These are phyloP conservation scores for Colletotrichum plurivorum DNA, from an alignment of 2,329 filamentous ascomycete genomes.

Conservation along the genomic window DNA sequence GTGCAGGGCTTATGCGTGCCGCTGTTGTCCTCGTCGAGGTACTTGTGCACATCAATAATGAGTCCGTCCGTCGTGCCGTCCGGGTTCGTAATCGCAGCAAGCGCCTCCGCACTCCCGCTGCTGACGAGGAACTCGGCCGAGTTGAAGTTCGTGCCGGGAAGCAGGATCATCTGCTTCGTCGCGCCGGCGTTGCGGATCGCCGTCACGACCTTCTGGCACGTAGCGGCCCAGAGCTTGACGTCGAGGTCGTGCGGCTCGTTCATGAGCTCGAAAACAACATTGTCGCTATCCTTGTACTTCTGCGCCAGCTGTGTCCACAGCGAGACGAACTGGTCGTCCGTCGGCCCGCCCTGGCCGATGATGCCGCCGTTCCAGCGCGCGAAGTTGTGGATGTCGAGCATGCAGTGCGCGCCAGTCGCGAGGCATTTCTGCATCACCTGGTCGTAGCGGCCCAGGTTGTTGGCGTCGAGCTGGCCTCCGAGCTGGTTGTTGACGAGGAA, in stretches of 20 bases:
- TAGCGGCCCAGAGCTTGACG: constrained; percentile 70
- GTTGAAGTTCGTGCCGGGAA: constrained; percentile 74
- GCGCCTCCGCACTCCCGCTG: constrained; percentile 64
- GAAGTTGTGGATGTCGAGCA: constrained; percentile 72
- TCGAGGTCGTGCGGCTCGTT: constrained; percentile 77
- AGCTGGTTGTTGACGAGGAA: constrained; percentile 68
- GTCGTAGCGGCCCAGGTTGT: constrained; percentile 67
- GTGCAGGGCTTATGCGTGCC: constrained; percentile 67
- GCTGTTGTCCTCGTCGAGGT: constrained; percentile 70
- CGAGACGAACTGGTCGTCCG: constrained; percentile 68
- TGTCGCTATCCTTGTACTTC: constrained; percentile 68
- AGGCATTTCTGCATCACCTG: constrained; percentile 70
- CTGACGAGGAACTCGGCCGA: constrained; percentile 63
- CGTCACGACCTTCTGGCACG: constrained; percentile 73
- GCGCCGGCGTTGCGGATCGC: constrained; percentile 77
- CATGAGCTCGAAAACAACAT: constrained; percentile 76
- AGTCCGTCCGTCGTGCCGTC: constrained; percentile 70
- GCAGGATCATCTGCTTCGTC: constrained; percentile 72
- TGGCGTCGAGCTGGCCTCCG: constrained; percentile 63
- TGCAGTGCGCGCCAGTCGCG: constrained; percentile 68
- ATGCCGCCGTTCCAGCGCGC: constrained; percentile 74
- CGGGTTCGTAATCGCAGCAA: constrained; percentile 69
- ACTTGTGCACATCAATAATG: constrained; percentile 73
- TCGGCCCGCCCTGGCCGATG: constrained; percentile 76
- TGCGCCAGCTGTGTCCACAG: constrained; percentile 72